Base-by-base conservation (phyloP, 2,329 filamentous ascomycete genomes). In the Metarhizium guizhouense region DNA sequence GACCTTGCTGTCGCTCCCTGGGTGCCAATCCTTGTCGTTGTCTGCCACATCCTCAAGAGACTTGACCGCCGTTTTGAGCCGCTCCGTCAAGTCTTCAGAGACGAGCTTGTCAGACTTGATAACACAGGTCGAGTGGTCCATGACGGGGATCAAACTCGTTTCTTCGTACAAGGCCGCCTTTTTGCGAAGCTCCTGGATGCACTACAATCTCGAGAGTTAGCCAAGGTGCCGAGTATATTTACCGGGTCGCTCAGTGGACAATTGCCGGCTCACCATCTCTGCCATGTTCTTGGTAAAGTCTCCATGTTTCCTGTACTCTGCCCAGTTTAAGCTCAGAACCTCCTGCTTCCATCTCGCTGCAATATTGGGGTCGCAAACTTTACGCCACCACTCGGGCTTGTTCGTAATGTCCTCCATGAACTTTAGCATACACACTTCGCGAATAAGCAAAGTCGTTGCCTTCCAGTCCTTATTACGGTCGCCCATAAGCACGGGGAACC, bases 11-110 rank as follows among this genome's bases (percentile, higher is more conserved):
- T 82, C 70, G 0, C 79, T 82, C 2, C 76, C 72, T 0, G 84
- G 84, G 65, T 87, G 81, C 76, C 79, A 88, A 65, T 86, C 84
- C 59, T 79, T 77, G 36, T 72, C 52, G 0, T 69, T 54, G 6
- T 79, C 76, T 0, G 78, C 75, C 1, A 79, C 72, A n/a, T 78
- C 65, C 57, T 85, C 77, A 1, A 88, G 69, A 0, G 64, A 64
- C 1, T 66, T 64, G 34, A 80, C 74, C 1, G 73, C 75, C 3
- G 63, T 59, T 30, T 63, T 70, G 3, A 87, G 69, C 1, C 69
- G 65, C 1, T 75, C 16, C 4, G 56, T 54, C 3, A 71, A 60
- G 0, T 59, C 60, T 0, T 62, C 48, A 1, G 62, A 49, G 14
- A 72, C 50, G 42, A 68, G 52, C 4, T n/a, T 61, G 51, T 73